Percentiles rank a stretch among this genome's conserved stretches.
phyloP scores from a whole-genome alignment of 208 protist genomes.

The Angomonas deanei region DNA sequence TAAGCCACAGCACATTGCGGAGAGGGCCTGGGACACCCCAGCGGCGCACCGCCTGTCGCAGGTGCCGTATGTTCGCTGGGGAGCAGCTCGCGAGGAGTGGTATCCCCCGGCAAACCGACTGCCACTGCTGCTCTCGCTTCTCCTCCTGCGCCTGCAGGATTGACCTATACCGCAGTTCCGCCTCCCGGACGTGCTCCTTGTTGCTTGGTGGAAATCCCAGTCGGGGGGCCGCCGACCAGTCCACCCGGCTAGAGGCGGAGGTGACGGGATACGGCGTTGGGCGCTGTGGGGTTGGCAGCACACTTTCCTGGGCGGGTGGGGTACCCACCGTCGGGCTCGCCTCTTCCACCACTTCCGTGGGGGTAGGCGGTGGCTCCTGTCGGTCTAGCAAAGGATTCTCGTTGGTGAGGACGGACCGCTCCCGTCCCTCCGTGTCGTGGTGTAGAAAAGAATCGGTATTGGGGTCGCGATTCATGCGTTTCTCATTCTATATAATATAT shows the following conservation, averaged over 20 bases:
- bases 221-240: slow-evolving; percentile 45
- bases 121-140: slow-evolving; percentile 48
- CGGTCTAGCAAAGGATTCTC: background rate
- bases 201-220: slow-evolving; percentile 35
- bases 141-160: slow-evolving; percentile 18
- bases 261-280: slow-evolving; percentile 35
- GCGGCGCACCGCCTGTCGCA: slow-evolving; percentile 26
- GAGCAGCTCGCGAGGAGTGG: slow-evolving; percentile 42
- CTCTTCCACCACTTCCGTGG: background rate
- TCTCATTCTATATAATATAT: too few species aligned
- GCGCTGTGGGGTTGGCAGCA: background rate
- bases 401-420: background rate
- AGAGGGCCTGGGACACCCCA: slow-evolving; percentile 41
- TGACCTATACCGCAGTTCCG: slow-evolving; percentile 18
- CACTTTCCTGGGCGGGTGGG: background rate
- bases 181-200: slow-evolving; percentile 9
- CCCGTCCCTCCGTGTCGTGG: background rate
- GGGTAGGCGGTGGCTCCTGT: background rate
- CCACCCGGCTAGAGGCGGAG: slow-evolving; percentile 25
- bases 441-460: background rate
- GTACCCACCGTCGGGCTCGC: background rate
- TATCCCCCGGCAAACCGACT: slow-evolving; percentile 31
- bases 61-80: slow-evolving; percentile 18
- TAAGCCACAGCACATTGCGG: slow-evolving; percentile 64
- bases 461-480: too few species aligned